Evolutionary conservation across 2,329 filamentous ascomycete genomes (phyloP), one percentile per base, ranked within the genome.

Genomic region (Dactylellina drechsleri): DNA sequence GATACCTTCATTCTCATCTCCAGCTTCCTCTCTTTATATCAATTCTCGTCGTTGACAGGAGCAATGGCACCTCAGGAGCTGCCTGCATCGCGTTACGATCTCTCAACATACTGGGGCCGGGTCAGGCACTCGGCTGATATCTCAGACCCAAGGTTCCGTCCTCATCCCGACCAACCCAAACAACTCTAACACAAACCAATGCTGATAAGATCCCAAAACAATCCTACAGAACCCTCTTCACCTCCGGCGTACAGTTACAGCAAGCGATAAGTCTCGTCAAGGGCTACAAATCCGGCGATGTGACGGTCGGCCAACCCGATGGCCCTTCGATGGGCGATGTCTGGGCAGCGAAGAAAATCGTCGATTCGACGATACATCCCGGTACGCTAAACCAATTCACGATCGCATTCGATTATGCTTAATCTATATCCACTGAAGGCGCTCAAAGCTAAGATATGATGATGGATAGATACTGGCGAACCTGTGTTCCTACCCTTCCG

Each of bases 331-430:
- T 76, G 72, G 72, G 59, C 23, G 66, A 97, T 80, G 84, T 99
- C 79, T 99, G 95, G 95, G 85, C 87, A 77, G 95, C 95, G 52
- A 99, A 99, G 87, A 97, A 97, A 86, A 89, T 97, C 78, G 92
- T 98, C 67, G 95, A 99, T 83, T 94, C 95, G 76, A 99, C 95
- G 13, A 84, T 99, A 77, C 95, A 99, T 82, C 95, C 95, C 78
- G 93, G 93, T 96, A 88, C 78, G 28, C 54, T 0, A 41, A 16
- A 40, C 53, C 13, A 58, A 13, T 5, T 4, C 54, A 31, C 23
- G n/a, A 26, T 23, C 15, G 15, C 36, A 58, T 5, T 18, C 15
- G 16, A 36, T 36, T 10, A 26, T 45, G 2, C 23, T 26, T 8
- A 45, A 52, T 52, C 5, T 18, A 23, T 20, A 47, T 2, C 7